phyloP scores from a whole-genome alignment of 805 yeast genomes.

The Candida pseudofarinosa region DNA sequence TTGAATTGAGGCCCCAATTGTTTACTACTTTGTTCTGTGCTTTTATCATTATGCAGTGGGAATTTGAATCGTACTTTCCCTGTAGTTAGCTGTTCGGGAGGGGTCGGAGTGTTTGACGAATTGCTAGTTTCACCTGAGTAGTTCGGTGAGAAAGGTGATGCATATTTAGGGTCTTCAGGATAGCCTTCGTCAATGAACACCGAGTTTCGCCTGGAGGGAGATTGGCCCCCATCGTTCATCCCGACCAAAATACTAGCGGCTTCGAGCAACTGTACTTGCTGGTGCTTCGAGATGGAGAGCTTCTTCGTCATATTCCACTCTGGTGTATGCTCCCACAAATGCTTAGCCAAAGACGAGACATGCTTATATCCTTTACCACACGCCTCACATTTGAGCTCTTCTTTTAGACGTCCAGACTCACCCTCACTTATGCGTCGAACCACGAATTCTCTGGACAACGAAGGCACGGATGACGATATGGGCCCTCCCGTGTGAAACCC shows the following conservation, averaged over 20 bases:
- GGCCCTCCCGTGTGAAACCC: constrained; percentile 10
- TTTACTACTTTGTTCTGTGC: neutral
- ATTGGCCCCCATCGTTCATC: constrained; percentile 46
- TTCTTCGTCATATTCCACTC: constrained; percentile 89
- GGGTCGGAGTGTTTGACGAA: constrained; percentile 11
- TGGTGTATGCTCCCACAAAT: constrained; percentile 91
- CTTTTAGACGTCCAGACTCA: constrained; percentile 78
- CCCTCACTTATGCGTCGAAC: constrained; percentile 83
- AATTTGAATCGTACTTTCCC: neutral
- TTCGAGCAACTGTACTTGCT: constrained; percentile 78
- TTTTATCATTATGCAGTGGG: neutral
- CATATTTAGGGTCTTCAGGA: constrained; percentile 9
- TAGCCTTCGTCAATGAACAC: constrained; percentile 8
- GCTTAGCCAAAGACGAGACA: constrained; percentile 82
- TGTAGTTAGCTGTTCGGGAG: constrained; percentile 7
- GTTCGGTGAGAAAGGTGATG: constrained; percentile 13
- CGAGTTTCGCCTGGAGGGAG: constrained; percentile 7
- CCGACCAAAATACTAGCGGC: constrained; percentile 76
- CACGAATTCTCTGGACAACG: constrained; percentile 63
- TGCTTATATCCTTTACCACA: constrained; percentile 92
- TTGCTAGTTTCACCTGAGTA: constrained; percentile 7
- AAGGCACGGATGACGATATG: constrained; percentile 34
- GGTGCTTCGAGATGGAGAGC: constrained; percentile 77
- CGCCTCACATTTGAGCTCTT: constrained; percentile 81
- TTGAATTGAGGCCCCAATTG: neutral